Conservation (phyloP, 768 basidiomycete species). For the Imleria badia region DNA sequence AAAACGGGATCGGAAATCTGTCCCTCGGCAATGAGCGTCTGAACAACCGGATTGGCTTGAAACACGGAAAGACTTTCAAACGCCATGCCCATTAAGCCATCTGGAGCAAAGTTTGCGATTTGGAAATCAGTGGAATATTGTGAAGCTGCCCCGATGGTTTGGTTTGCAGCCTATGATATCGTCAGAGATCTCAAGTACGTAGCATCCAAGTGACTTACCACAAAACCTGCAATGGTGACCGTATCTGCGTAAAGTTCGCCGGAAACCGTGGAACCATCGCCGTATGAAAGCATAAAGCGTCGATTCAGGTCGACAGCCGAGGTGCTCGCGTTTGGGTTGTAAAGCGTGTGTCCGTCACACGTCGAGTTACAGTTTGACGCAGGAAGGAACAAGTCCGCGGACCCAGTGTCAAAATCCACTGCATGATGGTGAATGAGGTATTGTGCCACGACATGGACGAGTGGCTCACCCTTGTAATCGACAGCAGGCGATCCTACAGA, state of each 20-base stretch:
- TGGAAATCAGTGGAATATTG: conserved; percentile 19
- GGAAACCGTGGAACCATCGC: conserved; percentile 41
- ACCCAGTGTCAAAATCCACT: conserved; percentile 39
- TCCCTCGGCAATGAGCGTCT: conserved; percentile 42
- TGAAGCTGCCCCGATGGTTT: conserved; percentile 24
- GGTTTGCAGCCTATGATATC: conserved; percentile 23
- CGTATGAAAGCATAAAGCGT: conserved; percentile 40
- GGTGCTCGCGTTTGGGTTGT: conserved; percentile 34
- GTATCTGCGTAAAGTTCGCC: conserved; percentile 42
- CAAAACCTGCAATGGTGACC: conserved; percentile 37
- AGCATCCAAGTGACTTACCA: conserved; percentile 6
- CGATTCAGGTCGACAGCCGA: conserved; percentile 25
- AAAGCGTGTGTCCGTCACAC: conserved; percentile 37
- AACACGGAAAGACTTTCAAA: conserved; percentile 40
- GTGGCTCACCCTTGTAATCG: conserved; percentile 17
- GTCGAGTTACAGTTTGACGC: conserved; percentile 22
- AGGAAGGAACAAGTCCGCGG: conserved; percentile 36
- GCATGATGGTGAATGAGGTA: not conserved
- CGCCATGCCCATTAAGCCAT: conserved; percentile 43
- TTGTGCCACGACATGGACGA: not conserved
- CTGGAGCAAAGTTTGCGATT: conserved; percentile 16
- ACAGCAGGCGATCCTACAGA: conserved; percentile 25
- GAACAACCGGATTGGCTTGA: conserved; percentile 37
- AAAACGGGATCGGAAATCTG: conserved; percentile 34
- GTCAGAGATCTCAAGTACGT: not conserved